Evolutionary conservation across 768 basidiomycete species (phyloP), one percentile per base, ranked within the genome.

Genomic region (Russula emetica): DNA sequence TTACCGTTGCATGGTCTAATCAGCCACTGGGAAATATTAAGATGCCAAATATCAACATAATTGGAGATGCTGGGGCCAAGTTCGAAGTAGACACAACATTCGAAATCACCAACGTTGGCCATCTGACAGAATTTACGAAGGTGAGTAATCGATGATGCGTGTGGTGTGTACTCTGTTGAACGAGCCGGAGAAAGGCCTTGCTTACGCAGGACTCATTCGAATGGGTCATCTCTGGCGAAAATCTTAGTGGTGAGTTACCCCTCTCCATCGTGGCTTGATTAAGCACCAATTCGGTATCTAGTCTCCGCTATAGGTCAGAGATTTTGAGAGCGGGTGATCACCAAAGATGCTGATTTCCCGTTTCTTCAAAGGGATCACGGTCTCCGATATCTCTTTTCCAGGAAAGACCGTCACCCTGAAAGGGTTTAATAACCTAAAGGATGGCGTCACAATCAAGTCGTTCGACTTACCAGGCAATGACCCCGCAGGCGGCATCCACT

Each of bases 391-490:
- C 61, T 72, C 75, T 3, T 78, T 87, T 49, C 70, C 82, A 3
- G 74, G 79, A 45, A 87, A 88, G 75, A 75, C 72, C 8, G 83
- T 90, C 11, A 80, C 82, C 5, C 74, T 90, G 45, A 85, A 85
- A 66, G 88, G 87, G 14, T 85, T 90, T 76, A 85, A 89, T 70
- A 83, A 84, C 26, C 74, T 90, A 42, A 78, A 84, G 73, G 78
- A 77, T 47, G 84, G 84, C 14, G 86, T 90, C 22, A 74, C 72
- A 28, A 86, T 90, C 63, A 74, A 84, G 28, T 80, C 82, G 2
- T 90, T 90, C 68, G 86, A 90, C 73, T 73, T 90, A 28, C 88
- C 88, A 0, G 76, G 78, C 13, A 79, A 90, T 69, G 88, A 90
- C 68, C 86, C 87, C 1, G 81, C 79, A 11, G 88, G 88, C 22